Base-by-base conservation (phyloP, 2,329 filamentous ascomycete genomes). In the Xylariomycetidae sp. region DNA sequence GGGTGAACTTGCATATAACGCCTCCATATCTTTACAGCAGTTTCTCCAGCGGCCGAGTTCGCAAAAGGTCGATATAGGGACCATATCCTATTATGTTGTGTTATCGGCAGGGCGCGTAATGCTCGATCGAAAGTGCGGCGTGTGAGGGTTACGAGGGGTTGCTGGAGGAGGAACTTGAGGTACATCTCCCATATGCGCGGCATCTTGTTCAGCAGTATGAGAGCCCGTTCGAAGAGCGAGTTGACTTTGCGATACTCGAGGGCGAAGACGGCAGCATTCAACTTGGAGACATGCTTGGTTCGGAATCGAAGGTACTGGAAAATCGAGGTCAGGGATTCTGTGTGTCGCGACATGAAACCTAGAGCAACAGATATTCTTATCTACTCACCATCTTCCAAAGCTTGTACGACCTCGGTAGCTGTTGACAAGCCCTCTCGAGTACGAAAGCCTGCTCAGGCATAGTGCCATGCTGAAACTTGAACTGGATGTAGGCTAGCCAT, bases 101-200 rank as follows among this genome's bases (percentile, higher is more conserved):
- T 94, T 41, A 96, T 80, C 3, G 94, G 92, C 25, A 98, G 72
- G 5, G 94, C 90, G 43, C 90, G 81, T 28, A 98, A 72, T 10
- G 92, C 89, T 38, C 88, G 82, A 63, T 98, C 90, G 63, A 98
- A 98, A 1, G 87, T 87, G 45, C 81, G 80, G 38, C 92, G 80
- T 16, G 88, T 94, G 37, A 80, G 72, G 6, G 90, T 96, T 41
- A 98, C 80, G 34, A 94, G 69, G n/a, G 92, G 92, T 59, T 98
- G 92, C 53, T 85, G 80, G 56, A 90, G 79, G 37, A 98, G 70
- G 56, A 98, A 97, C 30, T 76, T 76, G 42, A 98, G 79, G 58
- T 96, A 98, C 80, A 97, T 87, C 59, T 96, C 89, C 94, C 92
- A 98, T 56, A 98, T 92, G 47, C 80, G 78, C 16, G 94, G 92